Percentiles rank a stretch among this genome's conserved stretches.
Conservation (phyloP, 1,139 yeast species). For the Suhomyces kunorum region DNA sequence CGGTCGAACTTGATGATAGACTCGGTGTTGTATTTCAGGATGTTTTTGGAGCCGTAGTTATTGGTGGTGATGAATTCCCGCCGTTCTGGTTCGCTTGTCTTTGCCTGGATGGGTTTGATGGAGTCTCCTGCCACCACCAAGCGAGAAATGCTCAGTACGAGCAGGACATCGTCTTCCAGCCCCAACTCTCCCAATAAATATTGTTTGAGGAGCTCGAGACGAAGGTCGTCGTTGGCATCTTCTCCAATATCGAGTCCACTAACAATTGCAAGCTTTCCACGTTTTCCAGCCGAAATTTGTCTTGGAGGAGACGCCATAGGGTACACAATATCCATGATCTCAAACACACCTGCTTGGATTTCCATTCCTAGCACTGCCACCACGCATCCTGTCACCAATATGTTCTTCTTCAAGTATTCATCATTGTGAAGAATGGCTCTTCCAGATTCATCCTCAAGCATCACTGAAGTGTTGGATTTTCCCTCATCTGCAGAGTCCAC, state of each 20-base stretch:
- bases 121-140: constrained; percentile 80
- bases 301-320: constrained; percentile 49
- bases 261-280: constrained; percentile 55
- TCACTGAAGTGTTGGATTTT: constrained; percentile 52
- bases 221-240: constrained; percentile 39
- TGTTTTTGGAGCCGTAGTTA: constrained; percentile 56
- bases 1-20: constrained; percentile 52
- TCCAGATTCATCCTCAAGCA: constrained; percentile 94
- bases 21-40: constrained; percentile 48
- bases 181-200: constrained; percentile 72
- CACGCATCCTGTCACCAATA: constrained; percentile 83
- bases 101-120: constrained; percentile 38
- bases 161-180: constrained; percentile 26
- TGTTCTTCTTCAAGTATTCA: constrained; percentile 44
- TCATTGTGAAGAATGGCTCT: constrained; percentile 75
- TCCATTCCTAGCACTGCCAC: constrained; percentile 88
- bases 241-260: constrained; percentile 70
- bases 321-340: constrained; percentile 74
- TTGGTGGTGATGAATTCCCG: constrained; percentile 36
- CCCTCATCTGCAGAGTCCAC: constrained; percentile 20
- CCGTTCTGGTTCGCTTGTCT: constrained; percentile 24
- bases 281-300: constrained; percentile 7
- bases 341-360: constrained; percentile 78
- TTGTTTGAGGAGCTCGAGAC: constrained; percentile 65
- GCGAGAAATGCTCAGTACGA: constrained; percentile 44